Conservation (phyloP, 257 asterid species). For the Verbena officinalis region DNA sequence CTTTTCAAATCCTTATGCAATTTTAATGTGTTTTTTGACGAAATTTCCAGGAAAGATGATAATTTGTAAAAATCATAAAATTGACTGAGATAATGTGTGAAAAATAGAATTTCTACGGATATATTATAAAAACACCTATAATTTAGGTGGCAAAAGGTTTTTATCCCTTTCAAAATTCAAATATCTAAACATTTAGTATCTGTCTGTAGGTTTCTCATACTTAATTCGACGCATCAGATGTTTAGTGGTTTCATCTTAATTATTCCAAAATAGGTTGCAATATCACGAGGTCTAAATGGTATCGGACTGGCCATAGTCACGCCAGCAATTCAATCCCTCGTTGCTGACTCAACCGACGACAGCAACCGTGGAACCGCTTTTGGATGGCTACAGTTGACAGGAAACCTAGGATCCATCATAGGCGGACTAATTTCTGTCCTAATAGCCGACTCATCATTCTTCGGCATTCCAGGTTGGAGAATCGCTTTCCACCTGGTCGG, state of each 20-base stretch:
- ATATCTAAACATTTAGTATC: conserved; percentile 13
- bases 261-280: conserved; percentile 61
- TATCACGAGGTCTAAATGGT: conserved; percentile 89
- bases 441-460: conserved; percentile 60
- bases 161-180: neutral
- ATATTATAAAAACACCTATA: too few species aligned
- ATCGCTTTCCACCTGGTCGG: conserved; percentile 81
- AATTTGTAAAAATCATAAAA: too few species aligned
- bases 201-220: conserved; percentile 24
- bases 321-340: conserved; percentile 85
- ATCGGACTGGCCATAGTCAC: conserved; percentile 87
- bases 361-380: conserved; percentile 88
- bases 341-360: conserved; percentile 86
- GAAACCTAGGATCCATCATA: conserved; percentile 69
- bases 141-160: too few species aligned
- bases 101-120: too few species aligned
- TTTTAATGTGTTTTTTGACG: neutral
- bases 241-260: conserved; percentile 24
- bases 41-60: neutral
- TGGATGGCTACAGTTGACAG: conserved; percentile 79
- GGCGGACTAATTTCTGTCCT: conserved; percentile 71
- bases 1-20: neutral
- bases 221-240: neutral
- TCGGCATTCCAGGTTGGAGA: conserved; percentile 94
- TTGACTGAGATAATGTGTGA: too few species aligned